Percentiles rank a stretch among this genome's conserved stretches.
Conservation (phyloP, 2,329 filamentous ascomycete genomes). For the Rhynchosporium graminicola region DNA sequence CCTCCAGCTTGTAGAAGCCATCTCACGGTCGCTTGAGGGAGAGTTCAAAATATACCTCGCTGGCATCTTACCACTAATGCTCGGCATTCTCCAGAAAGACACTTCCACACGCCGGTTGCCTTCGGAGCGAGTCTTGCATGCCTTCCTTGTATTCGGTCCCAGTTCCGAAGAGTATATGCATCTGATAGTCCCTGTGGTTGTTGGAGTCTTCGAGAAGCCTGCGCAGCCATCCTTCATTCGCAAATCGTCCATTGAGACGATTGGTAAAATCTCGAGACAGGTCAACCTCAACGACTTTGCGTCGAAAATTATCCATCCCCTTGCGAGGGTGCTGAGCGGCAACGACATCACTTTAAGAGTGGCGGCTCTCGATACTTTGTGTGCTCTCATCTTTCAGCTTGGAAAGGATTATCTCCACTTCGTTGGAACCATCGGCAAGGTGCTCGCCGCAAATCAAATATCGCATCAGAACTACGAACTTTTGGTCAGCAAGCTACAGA, state of each 20-base stretch:
- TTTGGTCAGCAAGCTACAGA: constrained; percentile 88
- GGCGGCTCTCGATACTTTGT: constrained; percentile 89
- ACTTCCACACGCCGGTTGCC: constrained; percentile 71
- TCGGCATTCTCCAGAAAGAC: constrained; percentile 89
- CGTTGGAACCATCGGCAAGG: constrained; percentile 89
- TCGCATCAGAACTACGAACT: constrained; percentile 90
- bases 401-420: constrained; percentile 96
- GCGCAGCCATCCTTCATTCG: constrained; percentile 77
- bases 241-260: constrained; percentile 89
- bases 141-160: constrained; percentile 92
- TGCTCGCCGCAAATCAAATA: constrained; percentile 75
- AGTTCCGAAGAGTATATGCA: constrained; percentile 99
- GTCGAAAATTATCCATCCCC: constrained; percentile 91
- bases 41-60: constrained; percentile 98
- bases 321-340: constrained; percentile 77
- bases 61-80: constrained; percentile 85
- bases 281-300: constrained; percentile 98
- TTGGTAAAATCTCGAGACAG: constrained; percentile 90
- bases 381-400: constrained; percentile 91
- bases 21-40: constrained; percentile 88
- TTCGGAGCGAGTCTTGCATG: constrained; percentile 89
- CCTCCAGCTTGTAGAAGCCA: constrained; percentile 86
- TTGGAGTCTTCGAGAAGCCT: constrained; percentile 88
- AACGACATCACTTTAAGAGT: constrained; percentile 73
- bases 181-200: constrained; percentile 92